Percentiles rank a stretch among this genome's conserved stretches.
Evolutionary conservation across 208 protist species (phyloP).

Genomic region (Tritrichomonas musculus): DNA sequence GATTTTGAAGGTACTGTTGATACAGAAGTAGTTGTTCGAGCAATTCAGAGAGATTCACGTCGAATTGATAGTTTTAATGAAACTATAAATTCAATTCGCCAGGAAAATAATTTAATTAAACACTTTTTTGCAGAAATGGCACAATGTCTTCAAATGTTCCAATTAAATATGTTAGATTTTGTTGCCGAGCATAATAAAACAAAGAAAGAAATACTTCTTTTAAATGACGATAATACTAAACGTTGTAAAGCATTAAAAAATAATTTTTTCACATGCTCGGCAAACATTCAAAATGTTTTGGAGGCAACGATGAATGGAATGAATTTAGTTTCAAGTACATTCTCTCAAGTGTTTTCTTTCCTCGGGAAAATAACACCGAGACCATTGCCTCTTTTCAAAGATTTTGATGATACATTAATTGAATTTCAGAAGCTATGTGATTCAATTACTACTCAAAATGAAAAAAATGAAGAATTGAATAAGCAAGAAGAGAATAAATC

Average conservation of each 20-base stretch:
- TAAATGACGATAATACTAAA: background rate
- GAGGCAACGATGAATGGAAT: background rate
- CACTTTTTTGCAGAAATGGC: background rate
- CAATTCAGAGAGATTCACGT: background rate
- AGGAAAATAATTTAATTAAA: background rate
- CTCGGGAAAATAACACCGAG: background rate
- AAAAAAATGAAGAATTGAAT: background rate
- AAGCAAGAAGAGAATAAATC: background rate
- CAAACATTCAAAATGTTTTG: background rate
- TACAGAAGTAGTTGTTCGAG: background rate
- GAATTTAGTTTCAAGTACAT: background rate
- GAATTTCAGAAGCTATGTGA: background rate
- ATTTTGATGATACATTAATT: background rate
- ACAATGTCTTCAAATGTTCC: background rate
- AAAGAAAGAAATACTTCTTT: background rate
- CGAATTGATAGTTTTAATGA: constrained; percentile 2
- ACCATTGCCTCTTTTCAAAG: background rate
- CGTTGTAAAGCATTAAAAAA: background rate
- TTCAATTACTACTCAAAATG: background rate
- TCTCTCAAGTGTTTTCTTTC: background rate
- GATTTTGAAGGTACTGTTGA: background rate
- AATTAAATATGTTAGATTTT: background rate
- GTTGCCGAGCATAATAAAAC: background rate
- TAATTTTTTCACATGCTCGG: background rate
- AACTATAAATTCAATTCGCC: background rate